Base-by-base conservation (phyloP, 768 basidiomycete genomes). In the Aureoboletus auriporus region DNA sequence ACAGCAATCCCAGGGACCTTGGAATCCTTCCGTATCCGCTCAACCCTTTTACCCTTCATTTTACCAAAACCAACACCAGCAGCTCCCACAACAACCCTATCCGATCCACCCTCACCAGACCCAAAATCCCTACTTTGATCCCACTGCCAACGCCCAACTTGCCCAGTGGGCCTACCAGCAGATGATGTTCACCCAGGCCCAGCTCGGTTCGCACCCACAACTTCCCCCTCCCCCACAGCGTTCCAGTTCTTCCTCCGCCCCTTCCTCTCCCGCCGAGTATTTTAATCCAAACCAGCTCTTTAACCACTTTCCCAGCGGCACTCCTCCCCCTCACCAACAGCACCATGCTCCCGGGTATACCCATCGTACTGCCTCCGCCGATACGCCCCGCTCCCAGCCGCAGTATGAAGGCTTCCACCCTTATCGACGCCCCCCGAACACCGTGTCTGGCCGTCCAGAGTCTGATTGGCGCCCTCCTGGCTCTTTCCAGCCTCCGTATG, bases 151-250 rank as follows among this genome's bases (percentile, higher is more conserved):
- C 44, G 86, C 85, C 54, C 79, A 89, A 47, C 80, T 83, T 48
- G 84, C 87, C 4, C 86, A 88, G 65, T 92, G 89, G 89, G 86
- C 89, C 33, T 92, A 92, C 70, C 89, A 90, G 68, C 89, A 91
- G 61, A 90, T 91, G 89, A 83, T 92, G 82, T 86, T 81, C 82
- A 83, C 74, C n/a, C 72, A 79, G 56, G 62, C 63, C 8, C 63
- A 64, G 54, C 66, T 75, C 59, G 75, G 75, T 43, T 65, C 69
- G 26, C 69, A 63, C 49, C 37, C 63, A 28, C 58, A 54, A 26
- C 47, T 63, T 38, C 38, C 56, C 1, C 59, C 61, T 14, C 8
- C 51, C 6, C 33, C 53, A 0, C 77, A 76, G 59, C 74, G 77
- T 34, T 70, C 71, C 30, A 62, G 61, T 37, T 64, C 72, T 42